phyloP scores from a whole-genome alignment of 2,329 filamentous ascomycete species.

The Aspergillus vadensis region DNA sequence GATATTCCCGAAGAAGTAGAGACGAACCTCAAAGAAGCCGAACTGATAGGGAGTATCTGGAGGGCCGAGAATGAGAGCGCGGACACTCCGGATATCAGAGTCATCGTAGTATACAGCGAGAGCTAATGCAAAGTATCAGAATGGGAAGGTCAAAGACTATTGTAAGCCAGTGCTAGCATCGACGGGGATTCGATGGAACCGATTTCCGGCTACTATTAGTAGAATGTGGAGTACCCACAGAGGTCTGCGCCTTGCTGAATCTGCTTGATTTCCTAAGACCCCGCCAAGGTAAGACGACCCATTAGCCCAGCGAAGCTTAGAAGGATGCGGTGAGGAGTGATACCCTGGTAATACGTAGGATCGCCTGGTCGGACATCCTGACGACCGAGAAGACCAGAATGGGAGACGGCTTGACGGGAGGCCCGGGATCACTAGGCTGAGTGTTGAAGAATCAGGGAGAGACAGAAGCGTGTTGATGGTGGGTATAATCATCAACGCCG shows the following conservation, averaged over 20 bases:
- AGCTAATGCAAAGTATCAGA: slow-evolving; percentile 53
- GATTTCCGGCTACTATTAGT: not conserved
- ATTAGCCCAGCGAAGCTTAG: slow-evolving; percentile 17
- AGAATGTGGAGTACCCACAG: slow-evolving; percentile 58
- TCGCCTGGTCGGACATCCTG: slow-evolving; percentile 77
- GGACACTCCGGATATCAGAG: slow-evolving; percentile 83
- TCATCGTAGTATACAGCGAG: slow-evolving; percentile 86
- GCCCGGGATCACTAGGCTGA: not conserved
- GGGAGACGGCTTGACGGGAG: not conserved
- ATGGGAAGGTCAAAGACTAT: slow-evolving; percentile 7
- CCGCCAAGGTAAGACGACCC: slow-evolving; percentile 12
- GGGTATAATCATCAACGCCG: not conserved
- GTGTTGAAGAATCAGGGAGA: not conserved
- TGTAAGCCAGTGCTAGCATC: not conserved
- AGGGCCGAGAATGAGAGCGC: slow-evolving; percentile 85
- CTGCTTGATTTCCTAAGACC: slow-evolving; percentile 73
- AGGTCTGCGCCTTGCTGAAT: slow-evolving; percentile 82
- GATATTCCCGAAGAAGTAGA: not conserved
- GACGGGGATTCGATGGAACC: not conserved
- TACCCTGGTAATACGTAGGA: slow-evolving; percentile 84
- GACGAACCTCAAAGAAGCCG: slow-evolving; percentile 84
- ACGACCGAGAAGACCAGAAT: not conserved
- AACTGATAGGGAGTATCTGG: slow-evolving; percentile 96
- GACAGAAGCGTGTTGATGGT: not conserved
- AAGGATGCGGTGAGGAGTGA: not conserved